Evolutionary conservation across 1,284 basidiomycete species (phyloP).

Genomic region (Pholiota adiposa): DNA sequence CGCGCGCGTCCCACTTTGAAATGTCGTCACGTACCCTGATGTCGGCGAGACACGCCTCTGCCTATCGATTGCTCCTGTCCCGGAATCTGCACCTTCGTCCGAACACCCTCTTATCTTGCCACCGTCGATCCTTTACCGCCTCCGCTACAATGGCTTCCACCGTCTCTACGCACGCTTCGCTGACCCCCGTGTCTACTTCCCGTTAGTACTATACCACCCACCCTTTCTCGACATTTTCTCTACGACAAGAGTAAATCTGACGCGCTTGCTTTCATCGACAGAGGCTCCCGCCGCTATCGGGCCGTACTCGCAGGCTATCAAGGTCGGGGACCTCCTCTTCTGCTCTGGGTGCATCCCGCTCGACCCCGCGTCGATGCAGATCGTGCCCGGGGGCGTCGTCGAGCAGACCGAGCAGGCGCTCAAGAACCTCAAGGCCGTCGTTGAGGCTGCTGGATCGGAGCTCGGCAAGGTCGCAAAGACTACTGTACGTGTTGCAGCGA

Average conservation of each 20-base stretch:
- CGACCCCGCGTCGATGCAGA: constrained; percentile 73
- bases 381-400: constrained; percentile 83
- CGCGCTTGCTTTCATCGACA: constrained; percentile 32
- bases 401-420: constrained; percentile 87
- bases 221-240: background rate
- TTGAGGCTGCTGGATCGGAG: constrained; percentile 83
- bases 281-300: constrained; percentile 88
- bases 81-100: constrained; percentile 6
- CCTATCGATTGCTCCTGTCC: constrained; percentile 8
- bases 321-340: constrained; percentile 86
- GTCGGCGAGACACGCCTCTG: constrained; percentile 5
- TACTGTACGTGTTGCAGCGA: constrained; percentile 56
- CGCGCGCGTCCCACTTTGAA: background rate
- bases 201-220: constrained; percentile 13
- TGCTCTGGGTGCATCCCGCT: constrained; percentile 91
- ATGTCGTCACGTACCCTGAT: constrained; percentile 10
- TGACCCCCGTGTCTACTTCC: constrained; percentile 56
- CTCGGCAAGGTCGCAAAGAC: constrained; percentile 84
- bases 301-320: constrained; percentile 91
- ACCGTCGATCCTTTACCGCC: constrained; percentile 14
- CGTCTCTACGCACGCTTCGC: constrained; percentile 52
- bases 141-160: constrained; percentile 25
- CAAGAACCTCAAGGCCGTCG: constrained; percentile 84
- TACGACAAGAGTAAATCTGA: background rate
- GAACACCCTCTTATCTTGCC: constrained; percentile 2